Conservation (phyloP, 768 basidiomycete species). For the Saitozyma sp. region DNA sequence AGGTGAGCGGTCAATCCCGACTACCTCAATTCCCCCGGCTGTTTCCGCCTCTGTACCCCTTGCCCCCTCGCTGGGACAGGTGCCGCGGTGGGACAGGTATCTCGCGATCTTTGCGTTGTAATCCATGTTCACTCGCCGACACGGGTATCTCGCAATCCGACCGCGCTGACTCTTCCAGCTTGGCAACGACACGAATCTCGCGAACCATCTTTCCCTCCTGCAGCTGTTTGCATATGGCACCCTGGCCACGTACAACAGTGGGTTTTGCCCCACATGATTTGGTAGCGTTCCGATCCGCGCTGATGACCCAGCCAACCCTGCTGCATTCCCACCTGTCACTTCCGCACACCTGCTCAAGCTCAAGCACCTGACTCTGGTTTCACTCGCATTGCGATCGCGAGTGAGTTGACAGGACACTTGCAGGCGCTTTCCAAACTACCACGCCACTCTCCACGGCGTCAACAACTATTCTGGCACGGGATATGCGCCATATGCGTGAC, state of each 20-base stretch:
- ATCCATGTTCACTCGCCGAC: constrained; percentile 1
- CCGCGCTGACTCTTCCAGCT: constrained; percentile 58
- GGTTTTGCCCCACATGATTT: constrained; percentile 29
- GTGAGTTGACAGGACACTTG: constrained; percentile 57
- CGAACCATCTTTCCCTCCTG: constrained; percentile 65
- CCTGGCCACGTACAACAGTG: constrained; percentile 77
- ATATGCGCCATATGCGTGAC: too few species aligned
- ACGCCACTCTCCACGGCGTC: neutral
- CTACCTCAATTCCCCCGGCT: neutral
- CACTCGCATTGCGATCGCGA: constrained; percentile 72
- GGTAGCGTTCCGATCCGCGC: constrained; percentile 3
- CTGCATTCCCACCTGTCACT: constrained; percentile 67
- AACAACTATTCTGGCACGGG: too few species aligned
- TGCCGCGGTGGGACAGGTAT: neutral
- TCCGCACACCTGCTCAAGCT: constrained; percentile 77
- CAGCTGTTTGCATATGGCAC: constrained; percentile 89
- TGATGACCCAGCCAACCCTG: constrained; percentile 62
- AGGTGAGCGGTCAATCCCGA: constrained; percentile 59
- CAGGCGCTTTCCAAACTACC: neutral
- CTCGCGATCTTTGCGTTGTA: neutral
- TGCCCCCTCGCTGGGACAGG: neutral
- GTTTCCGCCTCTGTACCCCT: too few species aligned
- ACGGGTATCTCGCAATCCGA: too few species aligned
- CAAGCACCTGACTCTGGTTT: constrained; percentile 87
- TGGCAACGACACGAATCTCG: constrained; percentile 64